Base-by-base conservation (phyloP, 345 rosid species). In the Viola odorata region DNA sequence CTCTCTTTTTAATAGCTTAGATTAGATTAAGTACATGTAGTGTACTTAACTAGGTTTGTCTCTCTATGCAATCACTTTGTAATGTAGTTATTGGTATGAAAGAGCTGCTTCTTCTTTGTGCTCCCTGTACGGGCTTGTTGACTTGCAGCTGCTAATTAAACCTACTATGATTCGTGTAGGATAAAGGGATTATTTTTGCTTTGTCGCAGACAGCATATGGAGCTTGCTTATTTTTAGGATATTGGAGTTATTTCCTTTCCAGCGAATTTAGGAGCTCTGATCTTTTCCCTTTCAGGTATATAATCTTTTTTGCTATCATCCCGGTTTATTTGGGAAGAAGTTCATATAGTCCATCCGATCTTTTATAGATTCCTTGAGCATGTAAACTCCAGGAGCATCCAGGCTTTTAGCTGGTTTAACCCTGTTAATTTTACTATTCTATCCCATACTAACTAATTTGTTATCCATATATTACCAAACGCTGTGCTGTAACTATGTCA, bases 201-300 rank as follows among this genome's bases (percentile, higher is more conserved):
- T 41, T 88, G 61, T 88, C 96, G 45, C 96, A 90, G 73, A 83
- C 79, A 64, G 95, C 95, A 67, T 90, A 85, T 78, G 97, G 91
- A 72, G 80, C 81, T 57, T 79, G 80, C 80, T 63, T 90, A 45
- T 80, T 85, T 65, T 16, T 88, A 54, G 91, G 97, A 70, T 88
- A 95, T 60, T 95, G 97, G 99, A 77, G 85, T 41, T 95, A 83
- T 76, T 95, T 88, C 74, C 84, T 94, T 62, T 66, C 58, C 50
- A 50, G 64, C 77, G 75, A 65, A 56, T 85, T 63, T 70, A 78
- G 66, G 73, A 72, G 71, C 72, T 68, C 73, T 37, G 77, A 76
- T 65, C 83, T 91, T 67, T 79, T 95, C 48, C 97, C 96, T 69
- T 88, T 91, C 81, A 95, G 96, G 99, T 85, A 80, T 68, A 36